A percentile compares a stretch with the other conserved stretches of the same genome.
phyloP scores from a whole-genome alignment of 108 stramenopile species.

The Ochromonas danica region DNA sequence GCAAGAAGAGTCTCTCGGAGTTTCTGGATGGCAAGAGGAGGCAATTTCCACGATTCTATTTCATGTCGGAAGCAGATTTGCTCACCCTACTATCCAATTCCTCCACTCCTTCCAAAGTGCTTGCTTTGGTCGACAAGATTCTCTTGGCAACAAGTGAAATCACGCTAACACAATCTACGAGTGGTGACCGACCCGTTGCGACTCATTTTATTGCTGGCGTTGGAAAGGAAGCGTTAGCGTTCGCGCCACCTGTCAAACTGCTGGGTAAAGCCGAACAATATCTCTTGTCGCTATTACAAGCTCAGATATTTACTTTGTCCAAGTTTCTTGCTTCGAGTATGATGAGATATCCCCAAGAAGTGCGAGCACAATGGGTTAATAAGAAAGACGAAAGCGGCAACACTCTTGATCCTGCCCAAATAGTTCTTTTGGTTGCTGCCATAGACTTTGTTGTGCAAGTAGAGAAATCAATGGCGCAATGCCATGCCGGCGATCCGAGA shows the following conservation, averaged over 20 bases:
- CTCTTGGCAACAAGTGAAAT: slow-evolving; percentile 41
- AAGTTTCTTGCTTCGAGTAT: neutral
- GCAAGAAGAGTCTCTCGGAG: slow-evolving; percentile 59
- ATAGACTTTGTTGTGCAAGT: slow-evolving; percentile 32
- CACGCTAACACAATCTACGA: slow-evolving; percentile 27
- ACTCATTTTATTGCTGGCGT: slow-evolving; percentile 46
- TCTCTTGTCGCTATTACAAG: slow-evolving; percentile 18
- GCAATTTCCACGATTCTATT: slow-evolving; percentile 55
- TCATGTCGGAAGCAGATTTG: slow-evolving; percentile 54
- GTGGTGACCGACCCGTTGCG: slow-evolving; percentile 40
- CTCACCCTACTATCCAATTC: slow-evolving; percentile 50
- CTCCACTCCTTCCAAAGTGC: slow-evolving; percentile 40
- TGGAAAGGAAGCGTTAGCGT: slow-evolving; percentile 45
- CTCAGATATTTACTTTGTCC: slow-evolving; percentile 29
- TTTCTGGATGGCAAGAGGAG: slow-evolving; percentile 51
- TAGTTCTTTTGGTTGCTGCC: slow-evolving; percentile 9
- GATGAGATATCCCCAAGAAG: neutral
- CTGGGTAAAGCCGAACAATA: slow-evolving; percentile 47
- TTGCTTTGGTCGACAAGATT: slow-evolving; percentile 47
- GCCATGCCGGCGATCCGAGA: neutral
- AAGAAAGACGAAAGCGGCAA: neutral
- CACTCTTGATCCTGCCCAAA: slow-evolving; percentile 35
- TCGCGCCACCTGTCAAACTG: slow-evolving; percentile 45
- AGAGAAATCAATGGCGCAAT: slow-evolving; percentile 30
- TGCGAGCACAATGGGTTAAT: slow-evolving; percentile 25